These are phyloP conservation scores for Ruellia speciosa DNA, from an alignment of 305 asterid species.

Conservation along the genomic window DNA sequence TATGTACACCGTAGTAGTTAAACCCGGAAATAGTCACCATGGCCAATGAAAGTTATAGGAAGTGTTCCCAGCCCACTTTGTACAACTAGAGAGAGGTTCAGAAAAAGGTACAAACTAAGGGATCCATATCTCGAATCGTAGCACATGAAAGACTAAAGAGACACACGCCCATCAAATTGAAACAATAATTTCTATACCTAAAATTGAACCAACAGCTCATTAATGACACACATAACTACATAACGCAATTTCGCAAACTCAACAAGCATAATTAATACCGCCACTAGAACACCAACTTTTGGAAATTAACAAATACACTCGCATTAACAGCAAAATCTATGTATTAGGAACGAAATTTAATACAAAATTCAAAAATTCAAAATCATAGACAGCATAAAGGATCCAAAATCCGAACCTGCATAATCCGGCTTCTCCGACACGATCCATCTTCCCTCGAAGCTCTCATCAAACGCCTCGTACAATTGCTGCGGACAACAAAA, in stretches of 20 bases:
- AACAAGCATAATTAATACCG: background rate
- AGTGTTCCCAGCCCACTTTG: no score
- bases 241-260: background rate
- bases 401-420: conserved; percentile 38
- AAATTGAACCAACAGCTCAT: background rate
- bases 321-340: conserved; percentile 5
- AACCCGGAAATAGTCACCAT: no score
- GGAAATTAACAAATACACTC: background rate
- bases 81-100: no score
- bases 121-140: no score
- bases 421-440: conserved; percentile 66
- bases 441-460: conserved; percentile 68
- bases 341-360: background rate
- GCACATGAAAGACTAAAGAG: no score
- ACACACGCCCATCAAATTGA: background rate
- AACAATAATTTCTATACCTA: background rate
- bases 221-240: background rate
- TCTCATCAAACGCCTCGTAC: conserved; percentile 77
- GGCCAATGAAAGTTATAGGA: no score
- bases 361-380: no score
- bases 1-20: no score
- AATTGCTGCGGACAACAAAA: conserved; percentile 38
- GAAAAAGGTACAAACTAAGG: no score
- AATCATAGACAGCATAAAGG: background rate
- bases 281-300: background rate